A percentile compares a stretch with the other conserved stretches of the same genome.
Conservation (phyloP, 2,329 filamentous ascomycete species). For the Fulvia fulva region DNA sequence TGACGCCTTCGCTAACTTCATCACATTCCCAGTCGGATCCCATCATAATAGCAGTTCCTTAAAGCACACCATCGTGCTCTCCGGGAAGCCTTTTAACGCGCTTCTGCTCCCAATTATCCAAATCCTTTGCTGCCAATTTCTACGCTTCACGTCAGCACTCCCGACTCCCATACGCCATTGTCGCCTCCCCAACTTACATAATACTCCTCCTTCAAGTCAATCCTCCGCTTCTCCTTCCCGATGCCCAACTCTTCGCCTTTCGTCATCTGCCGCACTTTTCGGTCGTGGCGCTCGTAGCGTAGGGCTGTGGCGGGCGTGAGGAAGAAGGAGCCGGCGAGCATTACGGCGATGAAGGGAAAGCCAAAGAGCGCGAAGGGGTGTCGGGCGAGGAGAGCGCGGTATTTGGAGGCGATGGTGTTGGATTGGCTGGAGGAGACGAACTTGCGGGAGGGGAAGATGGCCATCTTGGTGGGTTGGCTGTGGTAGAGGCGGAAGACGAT, state of each 20-base stretch:
- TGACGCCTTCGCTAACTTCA: neutral
- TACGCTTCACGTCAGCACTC: constrained; percentile 36
- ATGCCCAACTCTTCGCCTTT: constrained; percentile 84
- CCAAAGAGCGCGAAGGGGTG: constrained; percentile 93
- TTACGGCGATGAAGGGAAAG: constrained; percentile 83
- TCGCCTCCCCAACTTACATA: constrained; percentile 60
- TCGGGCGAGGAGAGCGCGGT: constrained; percentile 69
- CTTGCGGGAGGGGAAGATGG: constrained; percentile 35
- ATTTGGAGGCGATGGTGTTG: constrained; percentile 67
- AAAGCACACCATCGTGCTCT: constrained; percentile 80
- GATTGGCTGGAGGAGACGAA: constrained; percentile 65
- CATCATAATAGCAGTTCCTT: constrained; percentile 23
- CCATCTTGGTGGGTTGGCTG: constrained; percentile 30
- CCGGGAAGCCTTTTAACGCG: constrained; percentile 84
- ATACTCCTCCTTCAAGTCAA: constrained; percentile 82
- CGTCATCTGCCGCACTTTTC: constrained; percentile 78
- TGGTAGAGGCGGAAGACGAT: neutral
- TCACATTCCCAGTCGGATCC: neutral
- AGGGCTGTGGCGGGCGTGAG: constrained; percentile 91
- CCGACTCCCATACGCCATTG: constrained; percentile 21
- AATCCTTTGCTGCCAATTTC: constrained; percentile 79
- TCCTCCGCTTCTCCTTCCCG: constrained; percentile 64
- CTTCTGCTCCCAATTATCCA: constrained; percentile 97
- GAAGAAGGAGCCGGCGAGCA: constrained; percentile 88
- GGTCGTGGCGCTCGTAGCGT: constrained; percentile 88